Evolutionary conservation across 2,329 filamentous ascomycete species (phyloP).

Genomic region (Colletotrichum acutatum): DNA sequence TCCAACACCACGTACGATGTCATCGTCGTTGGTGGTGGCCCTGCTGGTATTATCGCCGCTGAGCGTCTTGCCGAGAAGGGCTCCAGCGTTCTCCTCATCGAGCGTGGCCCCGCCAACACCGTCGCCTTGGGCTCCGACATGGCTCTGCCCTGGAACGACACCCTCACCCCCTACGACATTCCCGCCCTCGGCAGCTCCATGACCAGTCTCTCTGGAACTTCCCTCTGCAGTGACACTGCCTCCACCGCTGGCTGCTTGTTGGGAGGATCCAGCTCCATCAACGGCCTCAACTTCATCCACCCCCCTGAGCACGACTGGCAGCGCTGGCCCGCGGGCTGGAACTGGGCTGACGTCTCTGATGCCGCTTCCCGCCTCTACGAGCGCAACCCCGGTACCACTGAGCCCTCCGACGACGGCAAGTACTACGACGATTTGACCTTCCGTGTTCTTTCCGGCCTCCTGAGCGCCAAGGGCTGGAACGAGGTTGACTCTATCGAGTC

Average conservation of each 20-base stretch:
- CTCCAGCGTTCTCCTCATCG: constrained; percentile 49
- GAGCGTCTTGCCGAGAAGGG: constrained; percentile 50
- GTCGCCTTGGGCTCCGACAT: constrained; percentile 44
- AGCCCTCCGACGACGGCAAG: constrained; percentile 41
- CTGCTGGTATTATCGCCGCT: constrained; percentile 48
- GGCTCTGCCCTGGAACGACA: constrained; percentile 46
- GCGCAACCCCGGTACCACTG: constrained; percentile 41
- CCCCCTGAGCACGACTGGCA: constrained; percentile 46
- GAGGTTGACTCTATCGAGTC: constrained; percentile 53
- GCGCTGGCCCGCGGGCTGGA: constrained; percentile 45
- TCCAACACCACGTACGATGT: constrained; percentile 51
- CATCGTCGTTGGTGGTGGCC: constrained; percentile 51
- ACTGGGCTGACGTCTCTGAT: constrained; percentile 40
- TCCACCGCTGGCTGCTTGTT: constrained; percentile 49
- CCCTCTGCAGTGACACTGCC: constrained; percentile 49
- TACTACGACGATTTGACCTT: constrained; percentile 29
- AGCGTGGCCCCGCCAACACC: constrained; percentile 49
- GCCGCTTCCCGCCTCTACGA: constrained; percentile 42
- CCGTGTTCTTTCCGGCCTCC: constrained; percentile 17
- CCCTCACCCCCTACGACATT: constrained; percentile 45
- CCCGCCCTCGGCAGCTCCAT: constrained; percentile 43
- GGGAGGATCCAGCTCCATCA: constrained; percentile 48
- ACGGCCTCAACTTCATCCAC: constrained; percentile 46
- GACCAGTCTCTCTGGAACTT: constrained; percentile 35
- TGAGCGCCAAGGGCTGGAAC: constrained; percentile 26